phyloP scores from a whole-genome alignment of 352 stramenopile genomes.

The Phytophthora podocarpi region DNA sequence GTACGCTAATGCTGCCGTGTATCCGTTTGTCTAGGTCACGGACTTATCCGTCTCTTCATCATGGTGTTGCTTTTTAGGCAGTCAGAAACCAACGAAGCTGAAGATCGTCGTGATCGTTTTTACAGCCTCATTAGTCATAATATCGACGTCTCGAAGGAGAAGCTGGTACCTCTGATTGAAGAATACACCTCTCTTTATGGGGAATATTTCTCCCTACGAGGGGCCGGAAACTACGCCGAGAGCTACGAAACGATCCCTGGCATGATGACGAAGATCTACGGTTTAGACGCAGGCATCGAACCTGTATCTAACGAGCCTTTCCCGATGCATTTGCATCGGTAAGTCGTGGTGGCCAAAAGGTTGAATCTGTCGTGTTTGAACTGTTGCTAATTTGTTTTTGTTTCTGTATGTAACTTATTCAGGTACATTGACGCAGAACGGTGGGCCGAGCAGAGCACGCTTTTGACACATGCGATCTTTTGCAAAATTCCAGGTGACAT shows the following conservation, averaged over 20 bases:
- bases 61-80: conserved; percentile 66
- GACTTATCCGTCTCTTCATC: conserved; percentile 68
- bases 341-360: not conserved
- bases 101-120: conserved; percentile 54
- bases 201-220: conserved; percentile 55
- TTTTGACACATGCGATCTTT: conserved; percentile 83
- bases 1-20: conserved; percentile 8
- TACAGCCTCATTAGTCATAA: conserved; percentile 47
- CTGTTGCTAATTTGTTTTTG: conserved; percentile 3
- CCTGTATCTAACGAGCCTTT: conserved; percentile 21
- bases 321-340: conserved; percentile 38
- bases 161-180: conserved; percentile 41
- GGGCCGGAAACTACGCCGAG: conserved; percentile 31
- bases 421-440: conserved; percentile 64
- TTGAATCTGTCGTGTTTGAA: not conserved
- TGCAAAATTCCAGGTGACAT: conserved; percentile 72
- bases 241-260: conserved; percentile 36
- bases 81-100: conserved; percentile 30
- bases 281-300: conserved; percentile 6
- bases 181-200: conserved; percentile 62
- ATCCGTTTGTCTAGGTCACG: conserved; percentile 38
- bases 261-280: conserved; percentile 37
- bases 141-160: conserved; percentile 37
- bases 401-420: no score
- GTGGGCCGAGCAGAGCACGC: conserved; percentile 78